Evolutionary conservation across 83 land plant species (phyloP).

Genomic region (Picea abies): DNA sequence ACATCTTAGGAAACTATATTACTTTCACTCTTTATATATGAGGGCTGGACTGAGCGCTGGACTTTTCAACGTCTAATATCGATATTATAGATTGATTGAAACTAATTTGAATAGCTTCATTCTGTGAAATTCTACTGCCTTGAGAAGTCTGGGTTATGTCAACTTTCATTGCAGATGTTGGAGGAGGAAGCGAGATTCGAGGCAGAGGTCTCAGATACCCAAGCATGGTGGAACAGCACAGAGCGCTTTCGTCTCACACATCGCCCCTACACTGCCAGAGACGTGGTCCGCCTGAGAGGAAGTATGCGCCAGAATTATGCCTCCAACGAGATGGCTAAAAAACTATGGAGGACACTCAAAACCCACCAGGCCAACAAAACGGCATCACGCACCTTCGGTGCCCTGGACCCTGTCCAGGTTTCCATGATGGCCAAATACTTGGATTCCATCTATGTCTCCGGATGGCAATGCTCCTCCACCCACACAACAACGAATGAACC

Average conservation of each 20-base stretch:
- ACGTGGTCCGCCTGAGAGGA: constrained; percentile 85
- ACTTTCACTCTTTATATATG: too few species aligned
- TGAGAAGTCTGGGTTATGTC: background rate
- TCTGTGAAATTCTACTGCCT: background rate
- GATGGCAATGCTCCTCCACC: constrained; percentile 98
- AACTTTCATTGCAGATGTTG: constrained; percentile 48
- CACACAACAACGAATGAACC: constrained; percentile 90
- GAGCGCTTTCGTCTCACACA: constrained; percentile 77
- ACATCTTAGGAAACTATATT: background rate
- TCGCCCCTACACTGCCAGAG: constrained; percentile 80
- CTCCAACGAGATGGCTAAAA: constrained; percentile 79
- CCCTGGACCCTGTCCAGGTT: constrained; percentile 92
- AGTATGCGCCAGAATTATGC: constrained; percentile 65
- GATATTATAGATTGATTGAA: background rate
- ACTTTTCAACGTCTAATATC: background rate
- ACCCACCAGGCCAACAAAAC: constrained; percentile 79
- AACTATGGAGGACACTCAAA: constrained; percentile 85
- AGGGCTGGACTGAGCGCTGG: background rate
- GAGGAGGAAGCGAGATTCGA: constrained; percentile 87
- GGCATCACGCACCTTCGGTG: constrained; percentile 90
- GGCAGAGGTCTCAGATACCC: constrained; percentile 80
- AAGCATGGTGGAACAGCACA: constrained; percentile 91
- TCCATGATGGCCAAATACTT: constrained; percentile 92
- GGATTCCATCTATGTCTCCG: constrained; percentile 93
- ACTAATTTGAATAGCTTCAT: constrained; percentile 3